Evolutionary conservation across 2,329 filamentous ascomycete genomes (phyloP), one percentile per base, ranked within the genome.

Genomic region (Fusarium sp.): DNA sequence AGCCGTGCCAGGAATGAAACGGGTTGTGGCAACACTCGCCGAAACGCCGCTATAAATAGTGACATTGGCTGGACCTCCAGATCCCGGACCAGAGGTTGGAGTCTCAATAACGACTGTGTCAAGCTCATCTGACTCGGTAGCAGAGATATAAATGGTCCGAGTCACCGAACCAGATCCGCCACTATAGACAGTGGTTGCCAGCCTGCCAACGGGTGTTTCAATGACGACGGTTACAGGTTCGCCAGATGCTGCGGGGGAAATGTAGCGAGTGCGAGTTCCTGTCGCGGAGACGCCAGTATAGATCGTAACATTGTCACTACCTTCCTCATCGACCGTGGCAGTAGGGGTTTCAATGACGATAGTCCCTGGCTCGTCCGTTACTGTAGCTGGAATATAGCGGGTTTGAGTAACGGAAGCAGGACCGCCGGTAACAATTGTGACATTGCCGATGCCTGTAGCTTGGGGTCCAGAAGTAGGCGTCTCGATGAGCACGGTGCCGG

Each of bases 201-300:
- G 28, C 10, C 22, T 53, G 2, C 31, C 38, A 3, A 28, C 57
- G 14, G 58, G 63, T 0, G 63, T 67, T 2, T 67, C 57, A 3
- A 67, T 46, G 22, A 67, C 42, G 6, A 67, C 7, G 1, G 49
- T 54, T 20, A 57, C 63, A 7, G 33, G 57, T 7, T 66, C 63
- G 0, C 51, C 63, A 4, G 64, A 67, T 17, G 24, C 42, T 2
- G 51, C 50, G 0, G 57, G 57, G 3, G 61, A 39, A 2, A 66
- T 38, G 1, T 60, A 66, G 2, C 40, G 20, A 1, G 63, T 66
- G 4, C 49, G 28, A 3, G 61, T 40, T 4, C 38, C 44, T 6
- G 53, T 58, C 9, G 56, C 43, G 14, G 60, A 20, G 0, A 52
- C 55, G 0, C 54, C 58, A 7, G 52, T 61, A 1, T 44, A 61